Base-by-base conservation (phyloP, 2,329 filamentous ascomycete species). In the Colletotrichum eremochloae region DNA sequence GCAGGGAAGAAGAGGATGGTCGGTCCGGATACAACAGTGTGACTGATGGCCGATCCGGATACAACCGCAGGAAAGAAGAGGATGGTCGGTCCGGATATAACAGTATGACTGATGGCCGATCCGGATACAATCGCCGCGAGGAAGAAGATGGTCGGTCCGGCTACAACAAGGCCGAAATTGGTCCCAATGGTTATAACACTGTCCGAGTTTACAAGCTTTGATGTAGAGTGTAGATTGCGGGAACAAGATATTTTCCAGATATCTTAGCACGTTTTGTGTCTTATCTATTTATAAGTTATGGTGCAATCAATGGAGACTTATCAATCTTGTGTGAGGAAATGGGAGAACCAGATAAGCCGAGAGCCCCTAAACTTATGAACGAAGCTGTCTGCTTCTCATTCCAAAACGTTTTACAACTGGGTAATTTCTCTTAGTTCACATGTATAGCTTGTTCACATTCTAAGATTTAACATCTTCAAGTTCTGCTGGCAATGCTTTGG, bases 391-490 rank as follows among this genome's bases (percentile, higher is more conserved):
- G 18, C 12, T n/a, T 7, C 7, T 20, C 8, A 48, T n/a, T 7
- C 3, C 44, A n/a, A 5, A 11, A 46, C n/a, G 18, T 48, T 8
- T 29, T 50, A 20, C 9, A 24, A 12, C 8, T 12, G 8, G 12
- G 20, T 7, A 18, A 52, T 5, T 18, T 5, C 7, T 31, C 6
- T 18, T 31, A 2, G 0, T 0, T 18, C 15, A 53, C 14, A 29
- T 4, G 1, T 0, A 31, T 1, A 12, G 3, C 44, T 1, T 12
- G 9, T 53, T 9, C 24, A 1, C 8, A 14, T n/a, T 5, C 18
- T 6, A 38, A 38, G 33, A 38, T 2, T 9, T 2, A 0, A 31
- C 7, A 1, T 31, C 31, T 56, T 56, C 53, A 56, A 7, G 31
- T 4, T 7, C 31, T 24, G 15, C 29, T 2, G 52, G 14, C 5